Percentiles rank a stretch among this genome's conserved stretches.
These are phyloP conservation scores for Nicotiana obtusifolia DNA, from an alignment of 257 asterid genomes.

Conservation along the genomic window DNA sequence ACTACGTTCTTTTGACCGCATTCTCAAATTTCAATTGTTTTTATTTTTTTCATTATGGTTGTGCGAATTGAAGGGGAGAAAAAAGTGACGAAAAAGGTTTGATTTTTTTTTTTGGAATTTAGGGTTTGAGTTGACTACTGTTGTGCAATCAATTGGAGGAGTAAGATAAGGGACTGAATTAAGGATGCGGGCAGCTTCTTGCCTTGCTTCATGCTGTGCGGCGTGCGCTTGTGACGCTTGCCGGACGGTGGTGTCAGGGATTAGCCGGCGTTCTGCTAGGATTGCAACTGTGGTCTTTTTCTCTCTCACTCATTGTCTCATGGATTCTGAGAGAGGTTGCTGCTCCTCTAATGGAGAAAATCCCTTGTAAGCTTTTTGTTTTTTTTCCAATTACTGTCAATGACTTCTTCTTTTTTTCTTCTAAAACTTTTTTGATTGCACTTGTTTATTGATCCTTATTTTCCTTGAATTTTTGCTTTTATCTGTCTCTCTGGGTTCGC, in stretches of 20 bases:
- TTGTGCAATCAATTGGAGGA: neutral
- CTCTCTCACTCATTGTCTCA: slow-evolving; percentile 63
- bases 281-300: slow-evolving; percentile 82
- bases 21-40: neutral
- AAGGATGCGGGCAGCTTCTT: slow-evolving; percentile 44
- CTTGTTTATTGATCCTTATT: neutral
- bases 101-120: neutral
- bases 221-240: slow-evolving; percentile 81
- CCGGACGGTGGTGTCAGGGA: slow-evolving; percentile 70
- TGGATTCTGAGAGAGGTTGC: slow-evolving; percentile 92
- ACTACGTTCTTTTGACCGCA: neutral
- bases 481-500: neutral
- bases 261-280: slow-evolving; percentile 84
- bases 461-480: neutral
- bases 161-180: neutral
- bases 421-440: no score
- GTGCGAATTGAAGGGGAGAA: neutral
- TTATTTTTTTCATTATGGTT: neutral
- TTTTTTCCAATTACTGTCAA: no score
- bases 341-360: slow-evolving; percentile 81
- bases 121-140: neutral
- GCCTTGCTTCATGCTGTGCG: slow-evolving; percentile 85
- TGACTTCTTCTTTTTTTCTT: no score
- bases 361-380: slow-evolving; percentile 55
- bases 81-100: neutral